Evolutionary conservation across 352 stramenopile genomes (phyloP).

Genomic region (Phytophthora pini): DNA sequence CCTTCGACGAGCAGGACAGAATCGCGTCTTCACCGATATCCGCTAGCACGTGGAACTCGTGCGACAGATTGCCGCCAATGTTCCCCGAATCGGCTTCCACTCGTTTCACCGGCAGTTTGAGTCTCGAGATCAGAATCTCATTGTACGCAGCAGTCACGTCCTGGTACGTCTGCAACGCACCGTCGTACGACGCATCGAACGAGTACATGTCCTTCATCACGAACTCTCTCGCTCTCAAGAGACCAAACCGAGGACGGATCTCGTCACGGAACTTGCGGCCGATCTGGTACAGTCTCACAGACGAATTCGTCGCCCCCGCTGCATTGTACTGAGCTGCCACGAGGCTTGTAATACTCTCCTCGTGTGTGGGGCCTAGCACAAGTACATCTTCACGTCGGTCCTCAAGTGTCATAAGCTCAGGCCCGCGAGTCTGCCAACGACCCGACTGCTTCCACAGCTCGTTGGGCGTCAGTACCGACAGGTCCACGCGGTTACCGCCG

Average conservation of each 20-base stretch:
- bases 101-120: slow-evolving; percentile 76
- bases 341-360: slow-evolving; percentile 87
- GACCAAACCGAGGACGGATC: slow-evolving; percentile 84
- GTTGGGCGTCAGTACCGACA: slow-evolving; percentile 76
- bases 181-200: slow-evolving; percentile 76
- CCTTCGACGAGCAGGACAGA: slow-evolving; percentile 60
- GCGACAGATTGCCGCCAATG: slow-evolving; percentile 89
- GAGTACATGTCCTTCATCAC: slow-evolving; percentile 94
- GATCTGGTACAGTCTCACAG: slow-evolving; percentile 87
- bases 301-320: slow-evolving; percentile 37
- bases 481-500: slow-evolving; percentile 82
- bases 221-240: slow-evolving; percentile 87
- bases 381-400: slow-evolving; percentile 76
- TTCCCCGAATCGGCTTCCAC: slow-evolving; percentile 88
- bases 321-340: slow-evolving; percentile 70
- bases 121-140: slow-evolving; percentile 64
- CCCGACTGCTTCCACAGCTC: slow-evolving; percentile 87
- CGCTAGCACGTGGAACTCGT: slow-evolving; percentile 91
- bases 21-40: slow-evolving; percentile 86
- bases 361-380: slow-evolving; percentile 82
- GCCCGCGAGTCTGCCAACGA: slow-evolving; percentile 81
- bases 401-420: slow-evolving; percentile 84
- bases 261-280: slow-evolving; percentile 91
- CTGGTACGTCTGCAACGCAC: slow-evolving; percentile 75
- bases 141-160: slow-evolving; percentile 85